These are phyloP conservation scores for Clonostachys chloroleuca DNA, from an alignment of 2,329 filamentous ascomycete species.

Conservation along the genomic window DNA sequence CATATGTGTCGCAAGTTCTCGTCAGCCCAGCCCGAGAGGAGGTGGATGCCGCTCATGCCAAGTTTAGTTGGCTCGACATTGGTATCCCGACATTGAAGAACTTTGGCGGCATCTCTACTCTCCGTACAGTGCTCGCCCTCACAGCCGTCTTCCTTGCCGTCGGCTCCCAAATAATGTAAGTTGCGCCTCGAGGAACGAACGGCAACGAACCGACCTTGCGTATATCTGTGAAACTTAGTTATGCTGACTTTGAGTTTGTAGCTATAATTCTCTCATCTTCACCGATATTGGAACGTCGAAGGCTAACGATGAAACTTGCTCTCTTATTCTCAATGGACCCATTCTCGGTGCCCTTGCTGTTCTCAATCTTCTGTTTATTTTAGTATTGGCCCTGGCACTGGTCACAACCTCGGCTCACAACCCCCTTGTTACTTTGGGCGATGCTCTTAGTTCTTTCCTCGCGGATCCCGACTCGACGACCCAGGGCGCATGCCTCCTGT, in stretches of 20 bases:
- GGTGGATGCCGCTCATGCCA: slow-evolving; percentile 38
- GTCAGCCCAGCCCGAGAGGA: slow-evolving; percentile 47
- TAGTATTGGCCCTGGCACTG: slow-evolving; percentile 34
- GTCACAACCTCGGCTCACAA: slow-evolving; percentile 24
- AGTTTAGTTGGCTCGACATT: slow-evolving; percentile 45
- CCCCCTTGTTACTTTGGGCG: slow-evolving; percentile 44
- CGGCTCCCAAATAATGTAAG: slow-evolving; percentile 44
- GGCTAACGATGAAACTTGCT: not conserved
- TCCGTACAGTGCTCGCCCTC: slow-evolving; percentile 29
- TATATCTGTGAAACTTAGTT: not conserved
- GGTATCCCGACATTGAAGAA: slow-evolving; percentile 49
- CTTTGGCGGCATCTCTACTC: slow-evolving; percentile 32
- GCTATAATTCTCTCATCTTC: slow-evolving; percentile 48
- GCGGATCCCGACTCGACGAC: slow-evolving; percentile 37
- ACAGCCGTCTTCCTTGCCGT: slow-evolving; percentile 35
- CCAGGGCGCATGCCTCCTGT: slow-evolving; percentile 36
- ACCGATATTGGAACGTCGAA: slow-evolving; percentile 24
- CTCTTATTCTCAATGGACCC: slow-evolving; percentile 27
- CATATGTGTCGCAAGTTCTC: slow-evolving; percentile 51
- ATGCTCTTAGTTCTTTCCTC: slow-evolving; percentile 46
- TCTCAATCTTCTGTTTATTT: slow-evolving; percentile 33
- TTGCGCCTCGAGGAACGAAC: not conserved
- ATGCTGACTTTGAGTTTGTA: slow-evolving; percentile 14
- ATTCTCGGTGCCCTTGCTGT: slow-evolving; percentile 30
- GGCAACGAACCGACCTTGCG: not conserved